Conservation (phyloP, 2,329 filamentous ascomycete species). For the Raffaelea deltoideospora region DNA sequence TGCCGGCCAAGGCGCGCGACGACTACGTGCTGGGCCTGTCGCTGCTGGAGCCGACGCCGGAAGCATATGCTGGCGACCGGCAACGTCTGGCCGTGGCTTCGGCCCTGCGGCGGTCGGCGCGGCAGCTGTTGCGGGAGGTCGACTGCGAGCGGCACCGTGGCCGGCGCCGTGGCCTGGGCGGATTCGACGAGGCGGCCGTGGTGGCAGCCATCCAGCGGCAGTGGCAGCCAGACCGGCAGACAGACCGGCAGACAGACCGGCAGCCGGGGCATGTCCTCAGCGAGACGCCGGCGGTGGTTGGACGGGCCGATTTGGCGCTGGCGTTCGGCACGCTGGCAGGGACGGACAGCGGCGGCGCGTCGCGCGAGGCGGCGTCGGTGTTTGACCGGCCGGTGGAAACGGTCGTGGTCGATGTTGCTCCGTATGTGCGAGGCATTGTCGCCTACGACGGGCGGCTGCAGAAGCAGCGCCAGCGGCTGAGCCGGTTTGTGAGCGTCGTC, state of each 20-base stretch:
- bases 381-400: slow-evolving; percentile 17
- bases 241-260: too few species aligned
- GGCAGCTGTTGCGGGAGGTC: slow-evolving; percentile 13
- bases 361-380: slow-evolving; percentile 49
- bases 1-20: slow-evolving; percentile 29
- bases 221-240: too few species aligned
- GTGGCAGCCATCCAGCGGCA: slow-evolving; percentile 22
- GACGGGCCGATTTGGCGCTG: slow-evolving; percentile 35
- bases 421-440: slow-evolving; percentile 78
- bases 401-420: slow-evolving; percentile 65
- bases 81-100: slow-evolving; percentile 17
- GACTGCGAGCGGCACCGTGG: background rate
- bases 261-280: slow-evolving; percentile 17
- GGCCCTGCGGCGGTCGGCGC: slow-evolving; percentile 18
- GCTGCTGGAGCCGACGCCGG: slow-evolving; percentile 29
- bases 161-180: background rate
- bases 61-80: slow-evolving; percentile 15
- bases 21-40: slow-evolving; percentile 34
- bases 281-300: slow-evolving; percentile 15
- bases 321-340: slow-evolving; percentile 47
- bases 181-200: slow-evolving; percentile 6
- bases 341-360: slow-evolving; percentile 18
- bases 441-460: slow-evolving; percentile 59
- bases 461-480: slow-evolving; percentile 43
- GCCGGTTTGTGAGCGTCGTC: slow-evolving; percentile 37